These are phyloP conservation scores for Berberis thunbergii DNA, from an alignment of 164 flowering plant genomes.

Conservation along the genomic window DNA sequence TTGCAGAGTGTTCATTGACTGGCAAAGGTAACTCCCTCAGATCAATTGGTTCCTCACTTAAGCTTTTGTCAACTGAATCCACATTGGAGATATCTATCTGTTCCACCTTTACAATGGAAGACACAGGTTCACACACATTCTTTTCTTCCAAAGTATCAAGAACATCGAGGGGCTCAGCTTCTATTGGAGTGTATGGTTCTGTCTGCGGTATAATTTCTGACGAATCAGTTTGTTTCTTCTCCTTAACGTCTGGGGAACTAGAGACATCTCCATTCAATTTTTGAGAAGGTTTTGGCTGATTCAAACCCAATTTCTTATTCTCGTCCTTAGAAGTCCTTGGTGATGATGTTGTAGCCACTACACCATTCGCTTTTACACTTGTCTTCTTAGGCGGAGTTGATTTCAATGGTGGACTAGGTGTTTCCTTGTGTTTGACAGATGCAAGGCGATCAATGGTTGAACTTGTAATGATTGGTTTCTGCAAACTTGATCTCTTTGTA, in stretches of 20 bases:
- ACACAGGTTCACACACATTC: conserved; percentile 20
- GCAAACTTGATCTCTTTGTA: conserved; percentile 19
- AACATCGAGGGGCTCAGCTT: conserved; percentile 1
- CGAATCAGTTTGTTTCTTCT: conserved; percentile 10
- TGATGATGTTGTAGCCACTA: conserved; percentile 9
- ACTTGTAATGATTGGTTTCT: conserved; percentile 38
- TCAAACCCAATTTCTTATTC: conserved; percentile 24
- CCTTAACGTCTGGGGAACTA: conserved; percentile 10
- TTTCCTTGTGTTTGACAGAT: background rate
- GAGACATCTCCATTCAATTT: conserved; percentile 4
- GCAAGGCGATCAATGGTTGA: conserved; percentile 66
- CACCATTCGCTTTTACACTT: conserved; percentile 28
- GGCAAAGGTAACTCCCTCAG: conserved; percentile 4
- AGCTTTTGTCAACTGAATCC: conserved; percentile 10
- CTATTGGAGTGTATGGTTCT: conserved; percentile 11
- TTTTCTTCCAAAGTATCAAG: conserved; percentile 25
- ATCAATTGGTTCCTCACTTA: conserved; percentile 4
- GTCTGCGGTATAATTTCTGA: conserved; percentile 3
- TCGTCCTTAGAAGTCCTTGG: conserved; percentile 19
- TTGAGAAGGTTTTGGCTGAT: conserved; percentile 21
- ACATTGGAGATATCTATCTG: conserved; percentile 8
- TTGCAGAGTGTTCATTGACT: conserved; percentile 6
- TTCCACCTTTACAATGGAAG: conserved; percentile 24
- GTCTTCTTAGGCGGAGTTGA: conserved; percentile 26
- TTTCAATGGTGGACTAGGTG: conserved; percentile 23